phyloP scores from a whole-genome alignment of 148 eudicot genomes.

The Salicornia ramosissima region DNA sequence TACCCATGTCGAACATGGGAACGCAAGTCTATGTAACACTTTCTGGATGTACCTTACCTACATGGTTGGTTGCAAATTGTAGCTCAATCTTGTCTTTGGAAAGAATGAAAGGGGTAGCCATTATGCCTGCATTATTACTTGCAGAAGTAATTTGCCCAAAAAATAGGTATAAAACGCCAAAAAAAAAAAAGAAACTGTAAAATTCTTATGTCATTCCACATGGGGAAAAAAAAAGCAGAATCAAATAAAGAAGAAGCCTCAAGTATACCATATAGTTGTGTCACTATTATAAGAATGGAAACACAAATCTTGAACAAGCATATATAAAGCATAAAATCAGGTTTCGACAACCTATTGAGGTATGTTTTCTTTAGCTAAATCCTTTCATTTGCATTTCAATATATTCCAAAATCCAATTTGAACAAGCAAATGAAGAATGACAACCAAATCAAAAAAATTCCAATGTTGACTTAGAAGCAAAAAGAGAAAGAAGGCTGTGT shows the following conservation, averaged over 20 bases:
- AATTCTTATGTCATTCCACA: not conserved
- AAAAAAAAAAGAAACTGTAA: not conserved
- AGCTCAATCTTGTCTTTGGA: conserved; percentile 81
- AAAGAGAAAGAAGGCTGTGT: not conserved
- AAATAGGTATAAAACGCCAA: not conserved
- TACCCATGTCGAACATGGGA: too few relatives aligned
- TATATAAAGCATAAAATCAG: not conserved
- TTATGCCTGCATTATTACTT: conserved; percentile 88
- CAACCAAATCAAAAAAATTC: not conserved
- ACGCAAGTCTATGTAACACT: too few relatives aligned
- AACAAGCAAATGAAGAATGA: not conserved
- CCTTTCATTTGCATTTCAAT: not conserved
- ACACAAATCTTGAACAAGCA: not conserved
- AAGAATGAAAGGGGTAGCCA: conserved; percentile 84
- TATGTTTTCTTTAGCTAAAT: too few relatives aligned
- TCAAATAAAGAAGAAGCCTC: not conserved
- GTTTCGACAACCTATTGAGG: not conserved
- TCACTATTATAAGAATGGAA: not conserved
- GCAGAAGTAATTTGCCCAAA: conserved; percentile 2
- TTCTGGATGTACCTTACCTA: conserved; percentile 45
- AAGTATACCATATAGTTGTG: not conserved
- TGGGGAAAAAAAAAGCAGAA: conserved; percentile 7
- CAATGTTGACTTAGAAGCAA: too few relatives aligned
- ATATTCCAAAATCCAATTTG: not conserved
- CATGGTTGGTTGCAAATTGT: conserved; percentile 83